Evolutionary conservation across 345 rosid species (phyloP), one percentile per base, ranked within the genome.

Genomic region (Pugionium dolabratum): DNA sequence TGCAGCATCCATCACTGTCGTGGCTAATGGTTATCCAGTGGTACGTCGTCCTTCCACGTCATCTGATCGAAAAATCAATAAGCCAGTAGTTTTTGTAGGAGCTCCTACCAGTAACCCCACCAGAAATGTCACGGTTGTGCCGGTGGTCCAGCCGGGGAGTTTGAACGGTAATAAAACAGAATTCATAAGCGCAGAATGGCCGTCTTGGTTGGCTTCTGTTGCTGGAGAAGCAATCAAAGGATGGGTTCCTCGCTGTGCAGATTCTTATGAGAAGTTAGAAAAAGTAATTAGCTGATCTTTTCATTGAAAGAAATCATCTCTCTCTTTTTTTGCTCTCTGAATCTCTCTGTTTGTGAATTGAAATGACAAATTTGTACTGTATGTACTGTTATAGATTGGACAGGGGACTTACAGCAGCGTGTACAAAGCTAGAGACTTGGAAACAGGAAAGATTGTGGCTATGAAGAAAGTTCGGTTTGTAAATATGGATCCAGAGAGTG

Each of bases 391-490:
- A 11, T 41, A 91, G 98, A 27, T 90, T 32, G 97, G 97, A 33
- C 44, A 40, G 8, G 44, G 44, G n/a, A 40, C 44, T 40, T 40
- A 40, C n/a, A 40, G 44, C 4, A 9, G 10, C n/a, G 44, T 40
- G 44, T 40, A 40, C 4, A 40, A 40, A 9, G 44, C 44, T 9
- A 40, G n/a, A 78, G 96, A 87, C 36, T 58, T 86, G 63, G 90
- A 86, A 65, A 83, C 81, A 0, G 80, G 88, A 6, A 85, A 85
- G 75, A 84, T 90, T 32, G 96, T 93, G 30, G 97, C 97, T 36
- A 72, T 89, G 64, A 93, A 93, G 80, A 93, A 89, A 64, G 98
- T 87, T 53, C 78, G 95, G 59, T 92, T 89, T 48, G 92, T 86
- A 69, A 89, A 95, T 7, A 79, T 87, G 46, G 95, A 89, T 79